Base-by-base conservation (phyloP, 805 yeast genomes). In the Metschnikowia koreensis region DNA sequence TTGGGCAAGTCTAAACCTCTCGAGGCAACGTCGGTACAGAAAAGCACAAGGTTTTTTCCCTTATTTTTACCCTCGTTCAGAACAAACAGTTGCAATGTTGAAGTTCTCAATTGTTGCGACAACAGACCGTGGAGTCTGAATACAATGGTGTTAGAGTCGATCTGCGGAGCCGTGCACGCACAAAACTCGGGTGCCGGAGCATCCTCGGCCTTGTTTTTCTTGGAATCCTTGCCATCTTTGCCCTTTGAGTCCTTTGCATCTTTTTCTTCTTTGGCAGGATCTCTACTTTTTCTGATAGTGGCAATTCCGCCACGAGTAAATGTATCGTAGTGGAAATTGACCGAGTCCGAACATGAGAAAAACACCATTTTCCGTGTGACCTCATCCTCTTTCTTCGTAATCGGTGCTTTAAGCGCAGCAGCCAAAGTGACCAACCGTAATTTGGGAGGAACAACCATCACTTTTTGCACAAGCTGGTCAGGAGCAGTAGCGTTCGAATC, bases 11-110 rank as follows among this genome's bases (percentile, higher is more conserved):
- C 99, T 56, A 94, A 77, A 56, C 99, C 99, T 72, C 99, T 83
- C 34, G 98, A 85, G 0, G 97, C 99, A 55, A 94, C 98, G 77
- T 94, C 99, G 0, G 99, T 94, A 76, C 98, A 93, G 60, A 94
- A 81, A 62, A 94, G 75, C 17, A 94, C 77, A 1, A 86, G 77
- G 61, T 84, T 84, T 51, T 77, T 77, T 13, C 59, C 47, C 7
- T 56, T 38, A 7, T 77, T 74, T 38, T 72, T 73, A 1, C 66
- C 73, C 9, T 42, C 53, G n/a, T 51, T 48, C 56, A 71, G 77
- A 38, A 75, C 71, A 68, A 89, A 90, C 41, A 81, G 79, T 17
- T 77, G 77, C 52, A 91, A 75, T 0, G 97, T 92, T 0, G 88
- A 69, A 0, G 96, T 82, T 71, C 99, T 86, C 15, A 80, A 75